These are phyloP conservation scores for Didymella exigua DNA, from an alignment of 2,329 filamentous ascomycete species.

Conservation along the genomic window DNA sequence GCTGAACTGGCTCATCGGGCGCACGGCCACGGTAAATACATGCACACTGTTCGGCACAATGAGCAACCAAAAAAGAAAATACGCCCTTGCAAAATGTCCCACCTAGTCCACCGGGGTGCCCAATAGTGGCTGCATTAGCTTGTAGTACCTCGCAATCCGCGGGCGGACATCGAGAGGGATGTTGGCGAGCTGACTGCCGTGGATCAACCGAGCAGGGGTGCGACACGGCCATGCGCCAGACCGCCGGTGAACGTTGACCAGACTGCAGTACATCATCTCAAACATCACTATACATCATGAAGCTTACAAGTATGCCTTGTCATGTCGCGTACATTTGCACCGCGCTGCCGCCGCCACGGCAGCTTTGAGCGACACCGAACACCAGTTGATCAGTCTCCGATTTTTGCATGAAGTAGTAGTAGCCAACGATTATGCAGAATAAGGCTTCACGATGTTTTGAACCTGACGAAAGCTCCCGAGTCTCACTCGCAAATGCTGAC, in stretches of 20 bases:
- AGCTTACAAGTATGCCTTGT: not conserved
- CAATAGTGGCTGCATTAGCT: slow-evolving; percentile 4
- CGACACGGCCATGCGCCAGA: not conserved
- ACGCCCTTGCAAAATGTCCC: slow-evolving; percentile 3
- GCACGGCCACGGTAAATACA: too few relatives aligned
- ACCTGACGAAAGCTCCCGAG: not conserved
- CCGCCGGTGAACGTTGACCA: not conserved
- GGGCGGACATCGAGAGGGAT: not conserved
- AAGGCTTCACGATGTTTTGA: not conserved
- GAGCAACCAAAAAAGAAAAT: not conserved
- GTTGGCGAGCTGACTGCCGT: not conserved
- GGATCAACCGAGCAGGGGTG: not conserved
- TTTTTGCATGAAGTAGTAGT: not conserved
- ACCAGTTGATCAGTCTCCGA: too few relatives aligned
- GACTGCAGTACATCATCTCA: not conserved
- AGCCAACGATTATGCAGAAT: not conserved
- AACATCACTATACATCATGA: not conserved
- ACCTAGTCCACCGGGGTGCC: not conserved
- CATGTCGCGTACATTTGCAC: not conserved
- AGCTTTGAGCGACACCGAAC: not conserved
- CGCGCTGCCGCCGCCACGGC: not conserved
- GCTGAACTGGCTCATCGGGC: too few relatives aligned
- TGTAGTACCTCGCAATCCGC: not conserved
- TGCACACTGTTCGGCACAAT: not conserved
- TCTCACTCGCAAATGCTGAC: not conserved